These are phyloP conservation scores for Trichoderma parareesei DNA, from an alignment of 495 filamentous ascomycete genomes.

Conservation along the genomic window DNA sequence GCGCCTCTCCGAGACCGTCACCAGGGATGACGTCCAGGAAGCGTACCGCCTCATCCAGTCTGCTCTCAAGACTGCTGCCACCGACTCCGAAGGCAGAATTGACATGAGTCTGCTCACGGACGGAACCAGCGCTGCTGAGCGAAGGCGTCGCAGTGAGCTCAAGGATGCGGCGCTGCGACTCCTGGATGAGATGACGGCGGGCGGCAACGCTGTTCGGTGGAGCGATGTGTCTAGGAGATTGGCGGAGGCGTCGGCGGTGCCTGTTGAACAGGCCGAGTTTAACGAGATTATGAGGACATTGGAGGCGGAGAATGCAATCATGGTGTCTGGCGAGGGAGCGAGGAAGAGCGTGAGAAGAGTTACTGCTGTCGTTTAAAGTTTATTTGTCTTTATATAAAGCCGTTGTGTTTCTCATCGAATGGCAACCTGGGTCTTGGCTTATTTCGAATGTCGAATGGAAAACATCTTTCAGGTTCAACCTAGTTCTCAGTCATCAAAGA, in stretches of 20 bases:
- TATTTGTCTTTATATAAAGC: too few relatives aligned
- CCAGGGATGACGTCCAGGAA: conserved; percentile 75
- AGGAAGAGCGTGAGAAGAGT: conserved; percentile 77
- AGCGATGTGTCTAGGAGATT: conserved; percentile 65
- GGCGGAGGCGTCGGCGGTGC: conserved; percentile 64
- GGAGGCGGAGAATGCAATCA: conserved; percentile 77
- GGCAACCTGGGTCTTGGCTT: too few relatives aligned
- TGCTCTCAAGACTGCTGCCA: conserved; percentile 95
- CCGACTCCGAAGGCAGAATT: conserved; percentile 87
- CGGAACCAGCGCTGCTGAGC: conserved; percentile 76
- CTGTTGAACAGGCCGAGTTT: conserved; percentile 71
- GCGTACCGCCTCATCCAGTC: conserved; percentile 85
- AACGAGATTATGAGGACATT: conserved; percentile 66
- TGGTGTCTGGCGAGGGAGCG: conserved; percentile 75
- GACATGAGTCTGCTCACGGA: conserved; percentile 95
- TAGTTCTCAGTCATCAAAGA: too few relatives aligned
- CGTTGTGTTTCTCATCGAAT: too few relatives aligned
- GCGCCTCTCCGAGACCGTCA: conserved; percentile 72
- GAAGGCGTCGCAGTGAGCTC: conserved; percentile 71
- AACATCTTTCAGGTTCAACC: too few relatives aligned
- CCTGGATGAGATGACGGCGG: conserved; percentile 69
- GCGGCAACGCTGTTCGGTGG: conserved; percentile 63
- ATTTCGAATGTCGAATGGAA: too few relatives aligned
- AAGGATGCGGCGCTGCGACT: conserved; percentile 67
- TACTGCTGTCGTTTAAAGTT: conserved; percentile 33